Conservation (phyloP, 768 basidiomycete genomes). For the Termitomyces sp. region DNA sequence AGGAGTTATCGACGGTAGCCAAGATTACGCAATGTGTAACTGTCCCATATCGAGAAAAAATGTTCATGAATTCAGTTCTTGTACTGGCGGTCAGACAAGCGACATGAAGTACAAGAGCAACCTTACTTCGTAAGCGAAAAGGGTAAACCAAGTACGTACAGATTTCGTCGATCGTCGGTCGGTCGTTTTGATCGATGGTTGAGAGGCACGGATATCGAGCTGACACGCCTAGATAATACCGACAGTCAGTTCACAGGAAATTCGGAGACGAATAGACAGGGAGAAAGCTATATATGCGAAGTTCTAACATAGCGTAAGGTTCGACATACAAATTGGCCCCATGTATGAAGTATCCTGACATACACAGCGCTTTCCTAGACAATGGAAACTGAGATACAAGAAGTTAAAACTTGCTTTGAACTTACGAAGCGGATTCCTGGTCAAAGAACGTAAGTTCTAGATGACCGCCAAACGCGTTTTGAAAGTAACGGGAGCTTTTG, state of each 20-base stretch:
- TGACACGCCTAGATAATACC: slow-evolving; percentile 28
- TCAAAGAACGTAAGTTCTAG: slow-evolving; percentile 50
- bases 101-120: background rate
- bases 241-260: background rate
- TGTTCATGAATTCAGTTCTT: slow-evolving; percentile 50
- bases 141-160: slow-evolving; percentile 80
- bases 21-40: slow-evolving; percentile 77
- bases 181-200: slow-evolving; percentile 19
- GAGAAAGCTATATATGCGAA: slow-evolving; percentile 14
- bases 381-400: background rate
- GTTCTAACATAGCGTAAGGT: background rate
- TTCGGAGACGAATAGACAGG: slow-evolving; percentile 3
- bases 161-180: slow-evolving; percentile 62
- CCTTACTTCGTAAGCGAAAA: slow-evolving; percentile 74
- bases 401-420: background rate
- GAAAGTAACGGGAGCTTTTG: slow-evolving; percentile 35
- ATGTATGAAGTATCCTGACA: slow-evolving; percentile 56
- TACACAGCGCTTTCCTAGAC: slow-evolving; percentile 59
- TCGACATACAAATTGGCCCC: slow-evolving; percentile 50
- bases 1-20: slow-evolving; percentile 79
- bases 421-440: slow-evolving; percentile 46
- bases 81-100: background rate
- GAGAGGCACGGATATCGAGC: slow-evolving; percentile 22
- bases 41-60: slow-evolving; percentile 61
- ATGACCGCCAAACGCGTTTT: slow-evolving; percentile 29